Base-by-base conservation (phyloP, 2,329 filamentous ascomycete genomes). In the Metarhizium robertsii region DNA sequence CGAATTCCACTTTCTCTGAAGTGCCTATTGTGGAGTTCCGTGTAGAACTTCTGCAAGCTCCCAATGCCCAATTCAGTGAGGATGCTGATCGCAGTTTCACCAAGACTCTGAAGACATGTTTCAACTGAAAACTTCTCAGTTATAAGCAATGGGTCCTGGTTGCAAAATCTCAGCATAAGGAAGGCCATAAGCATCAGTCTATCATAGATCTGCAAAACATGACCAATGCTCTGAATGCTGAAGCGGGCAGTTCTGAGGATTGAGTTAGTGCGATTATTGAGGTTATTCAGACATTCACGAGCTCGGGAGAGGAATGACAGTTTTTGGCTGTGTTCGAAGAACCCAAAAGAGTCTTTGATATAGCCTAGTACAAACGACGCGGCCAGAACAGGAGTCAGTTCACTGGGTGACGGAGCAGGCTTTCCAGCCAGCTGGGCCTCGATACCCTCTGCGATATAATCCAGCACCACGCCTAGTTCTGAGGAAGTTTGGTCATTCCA, bases 401-500 rank as follows among this genome's bases (percentile, higher is more conserved):
- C 52, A 18, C 60, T 55, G 4, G 53, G 6, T 4, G 49, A 34
- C 3, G 18, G 13, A 14, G 25, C 20, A 11, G 7, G 16, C 52
- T 5, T 38, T 18, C n/a, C 34, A n/a, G 32, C 30, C 14, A 58
- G 7, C 46, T 18, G 48, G 29, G 50, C 56, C 56, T 69, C 66
- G n/a, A 72, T 56, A 49, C 78, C 71, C 38, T 84, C 80, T 11
- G 70, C 65, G 36, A 86, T 68, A 65, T 76, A 81, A 65, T 86
- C 83, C 56, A 84, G 70, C n/a, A 84, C 67, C 43, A 85, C 72
- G 2, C 83, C 83, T 20, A 86, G 61, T 60, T 86, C 82, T 3
- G 83, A 85, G 1, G 83, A 85, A 2, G 77, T 75, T 36, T 73
- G 73, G 10, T 79, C 77, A 59, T 81, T 71, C 83, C 84, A 86